phyloP scores from a whole-genome alignment of 2,329 filamentous ascomycete species.

The Xylariaceae sp. region DNA sequence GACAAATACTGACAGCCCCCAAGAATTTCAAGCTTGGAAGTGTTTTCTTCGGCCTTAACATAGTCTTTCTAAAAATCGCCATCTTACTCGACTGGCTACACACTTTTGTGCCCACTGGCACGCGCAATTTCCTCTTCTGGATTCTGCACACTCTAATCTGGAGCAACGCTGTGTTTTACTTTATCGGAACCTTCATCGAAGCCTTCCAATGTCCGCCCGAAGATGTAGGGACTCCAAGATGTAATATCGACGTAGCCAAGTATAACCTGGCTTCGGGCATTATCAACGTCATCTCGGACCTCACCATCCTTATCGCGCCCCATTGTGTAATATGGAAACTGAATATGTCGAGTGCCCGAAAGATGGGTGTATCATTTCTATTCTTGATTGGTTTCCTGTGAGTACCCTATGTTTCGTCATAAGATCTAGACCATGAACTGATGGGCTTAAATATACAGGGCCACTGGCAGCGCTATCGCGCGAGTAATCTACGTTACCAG shows the following conservation, averaged over 20 bases:
- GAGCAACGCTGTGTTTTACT: constrained; percentile 26
- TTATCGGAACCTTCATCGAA: constrained; percentile 29
- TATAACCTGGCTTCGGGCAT: constrained; percentile 27
- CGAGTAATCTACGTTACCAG: constrained; percentile 19
- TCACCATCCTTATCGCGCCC: constrained; percentile 26
- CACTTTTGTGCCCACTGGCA: constrained; percentile 22
- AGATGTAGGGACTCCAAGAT: constrained; percentile 12
- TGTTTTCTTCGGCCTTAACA: constrained; percentile 25
- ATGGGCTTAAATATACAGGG: constrained; percentile 15
- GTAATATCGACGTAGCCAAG: constrained; percentile 24
- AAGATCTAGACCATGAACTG: not conserved
- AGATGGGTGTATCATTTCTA: constrained; percentile 27
- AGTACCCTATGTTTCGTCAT: not conserved
- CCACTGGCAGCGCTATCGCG: constrained; percentile 23
- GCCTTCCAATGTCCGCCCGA: constrained; percentile 27
- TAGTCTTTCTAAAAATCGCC: constrained; percentile 27
- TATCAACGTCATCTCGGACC: constrained; percentile 30
- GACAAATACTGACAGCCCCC: not conserved
- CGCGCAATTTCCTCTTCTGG: constrained; percentile 21
- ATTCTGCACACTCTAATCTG: constrained; percentile 17
- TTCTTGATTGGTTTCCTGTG: constrained; percentile 29
- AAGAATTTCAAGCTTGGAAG: constrained; percentile 27
- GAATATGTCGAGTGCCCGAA: constrained; percentile 17
- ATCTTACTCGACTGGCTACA: constrained; percentile 25
- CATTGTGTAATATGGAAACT: constrained; percentile 33